phyloP scores from a whole-genome alignment of 2,329 filamentous ascomycete species.

The Pseudopithomyces maydicus region DNA sequence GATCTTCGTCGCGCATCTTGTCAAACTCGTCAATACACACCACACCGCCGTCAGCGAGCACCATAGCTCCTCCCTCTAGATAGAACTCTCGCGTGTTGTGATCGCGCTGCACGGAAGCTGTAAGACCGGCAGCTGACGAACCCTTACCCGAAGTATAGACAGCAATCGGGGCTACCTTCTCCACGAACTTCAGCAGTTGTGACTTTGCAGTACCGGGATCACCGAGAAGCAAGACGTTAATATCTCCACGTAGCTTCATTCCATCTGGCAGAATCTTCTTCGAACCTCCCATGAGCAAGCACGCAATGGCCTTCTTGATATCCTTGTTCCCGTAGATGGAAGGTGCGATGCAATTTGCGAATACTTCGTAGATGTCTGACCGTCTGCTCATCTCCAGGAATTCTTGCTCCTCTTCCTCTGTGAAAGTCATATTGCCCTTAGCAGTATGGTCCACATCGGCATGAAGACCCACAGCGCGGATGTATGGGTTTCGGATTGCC shows the following conservation, averaged over 20 bases:
- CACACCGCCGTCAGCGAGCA: constrained; percentile 92
- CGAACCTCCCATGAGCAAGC: constrained; percentile 88
- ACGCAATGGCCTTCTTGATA: constrained; percentile 97
- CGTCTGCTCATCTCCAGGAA: constrained; percentile 89
- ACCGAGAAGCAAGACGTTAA: constrained; percentile 95
- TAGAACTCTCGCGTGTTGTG: constrained; percentile 94
- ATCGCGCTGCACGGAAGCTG: constrained; percentile 94
- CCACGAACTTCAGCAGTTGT: constrained; percentile 94
- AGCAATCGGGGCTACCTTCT: constrained; percentile 93
- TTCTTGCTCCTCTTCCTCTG: constrained; percentile 96
- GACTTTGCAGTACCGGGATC: constrained; percentile 98
- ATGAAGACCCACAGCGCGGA: constrained; percentile 89
- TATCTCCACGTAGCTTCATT: constrained; percentile 96
- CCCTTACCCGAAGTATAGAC: constrained; percentile 99
- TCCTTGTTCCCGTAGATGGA: constrained; percentile 96
- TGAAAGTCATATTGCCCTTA: constrained; percentile 82
- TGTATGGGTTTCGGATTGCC: constrained; percentile 92
- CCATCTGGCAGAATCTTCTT: constrained; percentile 98
- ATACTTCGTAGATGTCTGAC: constrained; percentile 88
- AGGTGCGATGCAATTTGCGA: constrained; percentile 91
- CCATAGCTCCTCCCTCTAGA: constrained; percentile 97
- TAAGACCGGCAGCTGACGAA: constrained; percentile 95
- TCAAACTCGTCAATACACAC: constrained; percentile 99
- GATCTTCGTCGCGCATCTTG: constrained; percentile 98
- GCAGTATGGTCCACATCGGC: constrained; percentile 88